A percentile compares a stretch with the other conserved stretches of the same genome.
phyloP scores from a whole-genome alignment of 495 filamentous ascomycete genomes.

The Xylaria longipes region DNA sequence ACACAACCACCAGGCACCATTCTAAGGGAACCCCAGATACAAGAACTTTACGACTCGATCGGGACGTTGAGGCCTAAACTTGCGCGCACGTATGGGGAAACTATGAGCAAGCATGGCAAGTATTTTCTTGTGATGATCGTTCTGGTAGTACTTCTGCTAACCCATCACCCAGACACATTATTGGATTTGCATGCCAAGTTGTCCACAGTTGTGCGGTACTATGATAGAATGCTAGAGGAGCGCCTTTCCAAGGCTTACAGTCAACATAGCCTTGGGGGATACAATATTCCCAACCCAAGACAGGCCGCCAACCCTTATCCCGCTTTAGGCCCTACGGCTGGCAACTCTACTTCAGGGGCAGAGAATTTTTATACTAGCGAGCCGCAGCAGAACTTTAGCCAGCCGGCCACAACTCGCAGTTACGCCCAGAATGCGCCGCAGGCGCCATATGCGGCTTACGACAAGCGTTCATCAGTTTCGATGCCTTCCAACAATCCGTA shows the following conservation, averaged over 20 bases:
- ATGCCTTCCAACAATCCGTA: constrained; percentile 50
- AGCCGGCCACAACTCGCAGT: constrained; percentile 45
- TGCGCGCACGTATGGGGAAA: constrained; percentile 95
- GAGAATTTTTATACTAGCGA: constrained; percentile 85
- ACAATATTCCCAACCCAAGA: constrained; percentile 55
- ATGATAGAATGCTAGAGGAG: constrained; percentile 97
- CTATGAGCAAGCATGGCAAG: constrained; percentile 98
- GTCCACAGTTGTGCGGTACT: constrained; percentile 97
- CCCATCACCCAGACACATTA: constrained; percentile 70
- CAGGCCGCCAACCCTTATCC: constrained; percentile 72
- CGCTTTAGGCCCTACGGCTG: constrained; percentile 56
- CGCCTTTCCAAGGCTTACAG: constrained; percentile 90
- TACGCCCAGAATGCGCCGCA: constrained; percentile 47
- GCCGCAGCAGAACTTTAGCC: constrained; percentile 59
- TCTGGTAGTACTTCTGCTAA: constrained; percentile 38
- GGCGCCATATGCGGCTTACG: constrained; percentile 46
- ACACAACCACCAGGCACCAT: constrained; percentile 96
- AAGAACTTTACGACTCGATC: constrained; percentile 97
- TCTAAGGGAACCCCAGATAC: constrained; percentile 92
- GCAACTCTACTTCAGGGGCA: constrained; percentile 58
- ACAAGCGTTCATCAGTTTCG: constrained; percentile 48
- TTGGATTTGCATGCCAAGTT: constrained; percentile 94
- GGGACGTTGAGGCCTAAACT: constrained; percentile 90
- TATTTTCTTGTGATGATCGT: constrained; percentile 25
- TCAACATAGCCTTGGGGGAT: constrained; percentile 70